Conservation (phyloP, 352 stramenopile genomes). For the Hyaloperonospora brassicae region DNA sequence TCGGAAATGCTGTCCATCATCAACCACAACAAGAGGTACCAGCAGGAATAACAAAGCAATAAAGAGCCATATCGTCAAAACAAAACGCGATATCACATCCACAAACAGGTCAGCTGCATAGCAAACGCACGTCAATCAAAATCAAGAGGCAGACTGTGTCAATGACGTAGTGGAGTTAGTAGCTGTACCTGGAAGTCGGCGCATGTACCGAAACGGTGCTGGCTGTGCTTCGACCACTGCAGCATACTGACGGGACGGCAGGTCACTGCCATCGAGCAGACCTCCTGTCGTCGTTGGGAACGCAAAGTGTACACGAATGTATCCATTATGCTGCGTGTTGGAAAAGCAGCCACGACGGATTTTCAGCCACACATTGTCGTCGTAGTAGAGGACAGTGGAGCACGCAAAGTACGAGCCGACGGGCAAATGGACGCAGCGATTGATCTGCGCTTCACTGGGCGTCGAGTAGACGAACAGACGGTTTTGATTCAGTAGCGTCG, state of each 20-base stretch:
- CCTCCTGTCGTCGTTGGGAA: slow-evolving; percentile 13
- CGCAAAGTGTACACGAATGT: slow-evolving; percentile 58
- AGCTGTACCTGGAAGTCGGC: slow-evolving; percentile 42
- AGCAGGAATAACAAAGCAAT: too few species aligned
- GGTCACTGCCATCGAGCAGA: slow-evolving; percentile 11
- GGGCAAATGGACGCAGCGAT: slow-evolving; percentile 51
- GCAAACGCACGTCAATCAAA: slow-evolving; percentile 3
- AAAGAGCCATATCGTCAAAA: too few species aligned
- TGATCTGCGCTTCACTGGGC: slow-evolving; percentile 46
- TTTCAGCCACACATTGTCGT: slow-evolving; percentile 65
- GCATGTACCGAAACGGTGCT: slow-evolving; percentile 43
- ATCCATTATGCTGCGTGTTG: slow-evolving; percentile 59
- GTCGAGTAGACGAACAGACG: slow-evolving; percentile 58
- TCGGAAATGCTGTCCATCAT: slow-evolving; percentile 37
- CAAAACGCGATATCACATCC: too few species aligned
- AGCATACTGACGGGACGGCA: slow-evolving; percentile 27
- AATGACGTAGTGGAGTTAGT: background rate
- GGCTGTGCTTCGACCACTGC: slow-evolving; percentile 17
- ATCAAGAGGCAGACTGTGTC: background rate
- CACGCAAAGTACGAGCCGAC: slow-evolving; percentile 65
- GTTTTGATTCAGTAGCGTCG: slow-evolving; percentile 30
- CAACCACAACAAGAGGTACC: background rate
- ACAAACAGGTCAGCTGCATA: slow-evolving; percentile 1
- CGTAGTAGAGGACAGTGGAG: slow-evolving; percentile 41
- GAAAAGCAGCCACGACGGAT: slow-evolving; percentile 72